Conservation (phyloP, 768 basidiomycete species). For the Rossbeevera mucosa region DNA sequence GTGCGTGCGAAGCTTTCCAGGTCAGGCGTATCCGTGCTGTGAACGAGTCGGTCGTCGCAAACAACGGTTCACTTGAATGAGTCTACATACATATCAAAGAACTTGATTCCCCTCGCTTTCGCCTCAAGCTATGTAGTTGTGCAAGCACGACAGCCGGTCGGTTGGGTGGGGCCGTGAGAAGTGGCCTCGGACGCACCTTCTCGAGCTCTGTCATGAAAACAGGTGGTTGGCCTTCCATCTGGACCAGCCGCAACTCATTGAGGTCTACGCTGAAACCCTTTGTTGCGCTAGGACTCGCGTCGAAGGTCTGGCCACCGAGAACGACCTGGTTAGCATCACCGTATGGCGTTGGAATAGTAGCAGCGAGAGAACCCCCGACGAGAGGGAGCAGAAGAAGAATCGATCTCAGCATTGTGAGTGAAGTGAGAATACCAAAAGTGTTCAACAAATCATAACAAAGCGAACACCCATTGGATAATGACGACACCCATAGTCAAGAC, state of each 20-base stretch:
- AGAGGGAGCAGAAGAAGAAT: conserved; percentile 17
- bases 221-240: conserved; percentile 64
- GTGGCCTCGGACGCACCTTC: conserved; percentile 48
- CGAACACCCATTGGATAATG: conserved; percentile 17
- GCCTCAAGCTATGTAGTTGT: conserved; percentile 53
- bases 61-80: not conserved
- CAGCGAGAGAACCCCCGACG: conserved; percentile 18
- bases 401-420: not conserved
- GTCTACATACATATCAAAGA: conserved; percentile 75
- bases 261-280: conserved; percentile 69
- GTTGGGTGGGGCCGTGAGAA: not conserved
- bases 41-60: conserved; percentile 4
- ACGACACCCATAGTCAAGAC: conserved; percentile 14
- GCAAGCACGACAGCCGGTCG: not conserved
- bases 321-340: conserved; percentile 18
- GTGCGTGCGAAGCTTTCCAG: conserved; percentile 42
- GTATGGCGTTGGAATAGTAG: conserved; percentile 9
- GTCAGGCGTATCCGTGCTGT: conserved; percentile 71
- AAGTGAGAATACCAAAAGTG: too few species aligned
- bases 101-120: conserved; percentile 72
- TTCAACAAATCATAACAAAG: too few species aligned
- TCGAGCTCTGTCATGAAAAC: conserved; percentile 87
- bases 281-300: conserved; percentile 14
- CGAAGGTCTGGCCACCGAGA: conserved; percentile 26
- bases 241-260: conserved; percentile 65